Percentiles rank a stretch among this genome's conserved stretches.
Evolutionary conservation across 2,329 filamentous ascomycete genomes (phyloP).

Genomic region (Microdochium paspali): DNA sequence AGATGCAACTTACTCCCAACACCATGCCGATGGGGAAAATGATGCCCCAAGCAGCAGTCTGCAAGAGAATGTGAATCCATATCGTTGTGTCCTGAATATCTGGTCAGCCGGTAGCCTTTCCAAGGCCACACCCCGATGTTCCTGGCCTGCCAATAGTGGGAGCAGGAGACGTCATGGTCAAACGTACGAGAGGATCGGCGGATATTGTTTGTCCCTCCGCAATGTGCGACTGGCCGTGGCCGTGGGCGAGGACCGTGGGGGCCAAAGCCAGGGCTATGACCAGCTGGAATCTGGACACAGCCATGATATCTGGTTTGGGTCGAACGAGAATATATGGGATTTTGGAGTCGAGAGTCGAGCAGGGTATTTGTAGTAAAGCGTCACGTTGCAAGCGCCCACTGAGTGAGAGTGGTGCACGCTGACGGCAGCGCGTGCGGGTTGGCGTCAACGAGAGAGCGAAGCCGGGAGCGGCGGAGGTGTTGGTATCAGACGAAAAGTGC

Average conservation of each 20-base stretch:
- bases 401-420: neutral
- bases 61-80: conserved; percentile 90
- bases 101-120: conserved; percentile 20
- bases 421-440: too few relatives aligned
- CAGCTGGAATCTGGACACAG: neutral
- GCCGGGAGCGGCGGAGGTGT: neutral
- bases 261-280: neutral
- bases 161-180: conserved; percentile 2
- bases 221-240: conserved; percentile 45
- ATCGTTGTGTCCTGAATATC: conserved; percentile 60
- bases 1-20: conserved; percentile 62
- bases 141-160: conserved; percentile 1
- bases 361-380: neutral
- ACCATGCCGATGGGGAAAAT: conserved; percentile 96
- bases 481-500: too few relatives aligned
- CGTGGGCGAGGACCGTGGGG: conserved; percentile 25
- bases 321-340: neutral
- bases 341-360: neutral
- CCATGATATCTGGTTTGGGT: neutral
- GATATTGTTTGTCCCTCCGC: conserved; percentile 61
- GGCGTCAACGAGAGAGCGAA: too few relatives aligned
- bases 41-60: conserved; percentile 80
- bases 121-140: conserved; percentile 1
- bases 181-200: conserved; percentile 61
- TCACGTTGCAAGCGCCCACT: neutral